A percentile compares a stretch with the other conserved stretches of the same genome.
phyloP scores from a whole-genome alignment of 129 eudicot genomes.

The Flaveria linearis region DNA sequence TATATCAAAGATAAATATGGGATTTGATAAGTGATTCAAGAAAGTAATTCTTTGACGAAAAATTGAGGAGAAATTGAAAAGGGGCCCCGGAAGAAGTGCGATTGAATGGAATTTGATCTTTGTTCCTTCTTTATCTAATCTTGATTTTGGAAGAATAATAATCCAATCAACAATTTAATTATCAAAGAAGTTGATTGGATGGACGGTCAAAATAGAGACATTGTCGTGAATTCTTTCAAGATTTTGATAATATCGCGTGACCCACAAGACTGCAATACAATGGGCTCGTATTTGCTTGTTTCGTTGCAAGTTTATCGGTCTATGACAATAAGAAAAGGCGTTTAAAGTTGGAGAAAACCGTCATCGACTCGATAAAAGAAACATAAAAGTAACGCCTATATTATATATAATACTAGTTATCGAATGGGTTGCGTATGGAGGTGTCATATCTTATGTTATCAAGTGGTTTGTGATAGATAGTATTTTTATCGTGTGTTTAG shows the following conservation, averaged over 20 bases:
- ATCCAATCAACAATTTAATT: neutral
- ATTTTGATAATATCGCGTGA: constrained; percentile 8
- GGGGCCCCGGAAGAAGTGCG: neutral
- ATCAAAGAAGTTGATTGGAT: neutral
- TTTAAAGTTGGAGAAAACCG: neutral
- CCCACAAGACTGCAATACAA: constrained; percentile 14
- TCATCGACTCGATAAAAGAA: neutral
- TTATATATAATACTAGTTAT: too few species aligned
- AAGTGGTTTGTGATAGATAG: too few species aligned
- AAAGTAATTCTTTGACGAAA: constrained; percentile 18
- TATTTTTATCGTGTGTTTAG: too few species aligned
- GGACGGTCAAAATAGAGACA: constrained; percentile 22
- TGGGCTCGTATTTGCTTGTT: constrained; percentile 30
- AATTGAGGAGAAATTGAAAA: constrained; percentile 21
- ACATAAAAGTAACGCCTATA: too few species aligned
- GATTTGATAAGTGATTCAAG: constrained; percentile 19
- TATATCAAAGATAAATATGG: constrained; percentile 24
- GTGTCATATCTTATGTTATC: too few species aligned
- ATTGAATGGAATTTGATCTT: constrained; percentile 16
- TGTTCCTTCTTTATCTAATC: constrained; percentile 13
- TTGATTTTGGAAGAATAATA: constrained; percentile 1
- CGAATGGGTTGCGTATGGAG: too few species aligned
- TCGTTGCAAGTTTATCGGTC: constrained; percentile 3
- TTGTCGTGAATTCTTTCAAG: neutral
- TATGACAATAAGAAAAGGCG: neutral